Evolutionary conservation across 352 stramenopile species (phyloP).

Genomic region (Globisporangium heterothallicum): DNA sequence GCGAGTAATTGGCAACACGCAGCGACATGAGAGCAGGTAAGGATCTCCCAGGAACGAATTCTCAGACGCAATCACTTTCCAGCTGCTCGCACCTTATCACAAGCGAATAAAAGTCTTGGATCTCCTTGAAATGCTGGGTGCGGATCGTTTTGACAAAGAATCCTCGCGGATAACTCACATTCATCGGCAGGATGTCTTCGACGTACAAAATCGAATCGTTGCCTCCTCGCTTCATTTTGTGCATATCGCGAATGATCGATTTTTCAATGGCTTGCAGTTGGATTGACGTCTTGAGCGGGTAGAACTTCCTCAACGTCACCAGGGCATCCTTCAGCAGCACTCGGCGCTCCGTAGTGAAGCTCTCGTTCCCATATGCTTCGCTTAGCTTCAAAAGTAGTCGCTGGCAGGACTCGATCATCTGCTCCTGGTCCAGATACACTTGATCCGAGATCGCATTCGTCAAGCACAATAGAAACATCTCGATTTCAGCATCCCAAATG

Average conservation of each 20-base stretch:
- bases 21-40: too few species aligned
- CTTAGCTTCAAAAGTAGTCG: conserved; percentile 39
- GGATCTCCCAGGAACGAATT: too few species aligned
- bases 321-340: conserved; percentile 73
- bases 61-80: too few species aligned
- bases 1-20: too few species aligned
- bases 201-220: conserved; percentile 73
- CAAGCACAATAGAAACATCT: conserved; percentile 71
- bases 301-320: conserved; percentile 68
- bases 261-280: conserved; percentile 77
- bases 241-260: conserved; percentile 69
- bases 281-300: conserved; percentile 64
- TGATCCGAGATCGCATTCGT: conserved; percentile 62
- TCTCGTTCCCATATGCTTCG: conserved; percentile 50
- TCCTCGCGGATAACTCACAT: conserved; percentile 40
- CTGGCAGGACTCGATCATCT: conserved; percentile 51
- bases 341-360: conserved; percentile 40
- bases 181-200: conserved; percentile 56
- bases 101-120: conserved; percentile 67
- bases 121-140: conserved; percentile 81
- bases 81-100: conserved; percentile 48
- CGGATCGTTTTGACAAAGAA: conserved; percentile 80
- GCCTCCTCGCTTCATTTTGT: conserved; percentile 65
- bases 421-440: conserved; percentile 70
- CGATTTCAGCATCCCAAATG: conserved; percentile 72